phyloP scores from a whole-genome alignment of 2,329 filamentous ascomycete species.

The Parafenestella ontariensis region DNA sequence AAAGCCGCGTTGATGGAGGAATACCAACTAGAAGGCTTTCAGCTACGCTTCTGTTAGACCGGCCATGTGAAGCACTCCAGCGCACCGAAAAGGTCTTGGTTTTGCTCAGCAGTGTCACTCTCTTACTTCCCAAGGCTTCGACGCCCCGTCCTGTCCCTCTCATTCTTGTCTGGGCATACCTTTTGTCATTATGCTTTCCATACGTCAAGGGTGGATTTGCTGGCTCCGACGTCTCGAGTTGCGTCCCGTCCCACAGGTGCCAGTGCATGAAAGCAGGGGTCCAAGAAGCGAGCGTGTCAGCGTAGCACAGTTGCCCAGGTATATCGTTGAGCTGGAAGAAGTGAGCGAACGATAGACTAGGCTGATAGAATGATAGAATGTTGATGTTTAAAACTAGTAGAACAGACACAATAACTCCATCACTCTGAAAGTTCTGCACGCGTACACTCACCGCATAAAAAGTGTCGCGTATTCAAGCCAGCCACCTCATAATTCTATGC shows the following conservation, averaged over 20 bases:
- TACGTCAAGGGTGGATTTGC: background rate
- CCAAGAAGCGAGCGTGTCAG: constrained; percentile 3
- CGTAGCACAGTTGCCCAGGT: too few species aligned
- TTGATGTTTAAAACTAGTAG: background rate
- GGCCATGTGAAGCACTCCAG: constrained; percentile 12
- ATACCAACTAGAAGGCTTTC: background rate
- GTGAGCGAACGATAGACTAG: background rate
- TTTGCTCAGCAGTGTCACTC: background rate
- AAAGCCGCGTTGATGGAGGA: background rate
- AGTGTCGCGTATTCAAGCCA: background rate
- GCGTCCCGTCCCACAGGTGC: background rate
- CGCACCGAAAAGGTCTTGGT: too few species aligned
- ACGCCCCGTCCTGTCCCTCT: background rate
- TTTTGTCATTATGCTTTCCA: background rate
- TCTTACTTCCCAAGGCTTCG: background rate
- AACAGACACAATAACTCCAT: background rate
- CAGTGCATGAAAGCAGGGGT: constrained; percentile 1
- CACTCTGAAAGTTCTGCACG: background rate
- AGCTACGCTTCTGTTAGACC: background rate
- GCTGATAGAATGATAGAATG: background rate
- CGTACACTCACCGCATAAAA: background rate
- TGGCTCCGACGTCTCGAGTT: constrained; percentile 1
- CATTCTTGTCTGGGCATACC: background rate
- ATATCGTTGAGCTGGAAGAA: background rate
- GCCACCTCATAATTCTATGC: background rate